Conservation (phyloP, 176 grass and related monocot species). For the Avena insularis region DNA sequence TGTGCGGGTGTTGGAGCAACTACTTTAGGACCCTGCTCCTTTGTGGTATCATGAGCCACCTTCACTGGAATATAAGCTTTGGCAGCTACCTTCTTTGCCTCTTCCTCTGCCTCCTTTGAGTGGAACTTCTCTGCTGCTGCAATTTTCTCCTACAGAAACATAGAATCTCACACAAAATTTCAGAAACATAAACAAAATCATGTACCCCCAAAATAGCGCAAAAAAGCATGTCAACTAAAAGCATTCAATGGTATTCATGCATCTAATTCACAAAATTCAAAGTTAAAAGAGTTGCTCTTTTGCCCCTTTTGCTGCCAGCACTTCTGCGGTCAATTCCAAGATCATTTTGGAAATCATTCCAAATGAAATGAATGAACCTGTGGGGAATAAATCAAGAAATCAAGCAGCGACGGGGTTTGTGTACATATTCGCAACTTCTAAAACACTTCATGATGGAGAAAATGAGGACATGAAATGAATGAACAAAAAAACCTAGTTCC, state of each 20-base stretch:
- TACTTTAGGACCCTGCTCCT: constrained; percentile 74
- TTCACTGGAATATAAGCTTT: constrained; percentile 81
- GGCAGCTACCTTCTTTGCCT: constrained; percentile 77
- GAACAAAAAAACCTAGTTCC: neutral
- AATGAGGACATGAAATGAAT: constrained; percentile 8
- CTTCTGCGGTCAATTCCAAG: constrained; percentile 51
- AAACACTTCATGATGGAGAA: neutral
- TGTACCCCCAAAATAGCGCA: neutral
- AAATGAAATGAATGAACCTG: constrained; percentile 54
- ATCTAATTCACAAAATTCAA: constrained; percentile 45
- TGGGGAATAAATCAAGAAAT: constrained; percentile 59
- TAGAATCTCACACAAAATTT: constrained; percentile 37
- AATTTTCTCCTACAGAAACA: constrained; percentile 76
- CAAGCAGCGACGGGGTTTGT: constrained; percentile 53
- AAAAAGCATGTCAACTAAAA: constrained; percentile 34
- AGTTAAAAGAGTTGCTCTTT: constrained; percentile 44
- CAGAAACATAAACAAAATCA: constrained; percentile 32
- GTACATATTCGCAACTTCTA: constrained; percentile 35
- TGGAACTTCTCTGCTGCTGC: constrained; percentile 78
- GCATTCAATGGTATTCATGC: constrained; percentile 36
- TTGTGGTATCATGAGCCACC: constrained; percentile 46
- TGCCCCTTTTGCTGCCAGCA: constrained; percentile 51
- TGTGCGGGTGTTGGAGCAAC: constrained; percentile 88
- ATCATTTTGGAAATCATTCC: constrained; percentile 54
- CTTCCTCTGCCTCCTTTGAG: constrained; percentile 94